Evolutionary conservation across 805 yeast species (phyloP).

Genomic region (Candida xyloterini): DNA sequence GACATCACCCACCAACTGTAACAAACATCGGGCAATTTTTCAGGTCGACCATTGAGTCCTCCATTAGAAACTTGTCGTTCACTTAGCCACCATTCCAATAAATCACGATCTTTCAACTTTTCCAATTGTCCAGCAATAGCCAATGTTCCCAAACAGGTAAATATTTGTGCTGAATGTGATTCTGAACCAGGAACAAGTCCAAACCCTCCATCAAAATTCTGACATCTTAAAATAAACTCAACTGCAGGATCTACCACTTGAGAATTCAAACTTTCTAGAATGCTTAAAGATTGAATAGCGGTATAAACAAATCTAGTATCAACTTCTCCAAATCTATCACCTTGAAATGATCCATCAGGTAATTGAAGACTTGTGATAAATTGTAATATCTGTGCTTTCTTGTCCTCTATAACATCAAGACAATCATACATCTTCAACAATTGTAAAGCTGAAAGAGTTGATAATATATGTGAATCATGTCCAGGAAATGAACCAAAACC

Average conservation of each 20-base stretch:
- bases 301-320: constrained; percentile 90
- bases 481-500: constrained; percentile 89
- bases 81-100: constrained; percentile 80
- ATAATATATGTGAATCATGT: constrained; percentile 84
- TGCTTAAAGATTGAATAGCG: constrained; percentile 69
- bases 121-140: constrained; percentile 64
- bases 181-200: constrained; percentile 95
- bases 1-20: constrained; percentile 97
- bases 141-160: constrained; percentile 79
- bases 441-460: constrained; percentile 86
- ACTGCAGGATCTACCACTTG: constrained; percentile 57
- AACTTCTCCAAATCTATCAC: constrained; percentile 88
- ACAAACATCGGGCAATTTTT: constrained; percentile 95
- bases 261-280: constrained; percentile 56
- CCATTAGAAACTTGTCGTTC: constrained; percentile 87
- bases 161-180: constrained; percentile 89
- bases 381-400: constrained; percentile 33
- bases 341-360: constrained; percentile 74
- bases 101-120: constrained; percentile 38
- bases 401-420: constrained; percentile 37
- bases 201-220: constrained; percentile 93
- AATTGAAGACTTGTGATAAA: constrained; percentile 47
- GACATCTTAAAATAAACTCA: constrained; percentile 62
- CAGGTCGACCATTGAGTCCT: constrained; percentile 95
- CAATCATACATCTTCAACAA: constrained; percentile 65